A percentile compares a stretch with the other conserved stretches of the same genome.
Evolutionary conservation across 2,329 filamentous ascomycete genomes (phyloP).

Genomic region (Beauveria rudraprayagi): DNA sequence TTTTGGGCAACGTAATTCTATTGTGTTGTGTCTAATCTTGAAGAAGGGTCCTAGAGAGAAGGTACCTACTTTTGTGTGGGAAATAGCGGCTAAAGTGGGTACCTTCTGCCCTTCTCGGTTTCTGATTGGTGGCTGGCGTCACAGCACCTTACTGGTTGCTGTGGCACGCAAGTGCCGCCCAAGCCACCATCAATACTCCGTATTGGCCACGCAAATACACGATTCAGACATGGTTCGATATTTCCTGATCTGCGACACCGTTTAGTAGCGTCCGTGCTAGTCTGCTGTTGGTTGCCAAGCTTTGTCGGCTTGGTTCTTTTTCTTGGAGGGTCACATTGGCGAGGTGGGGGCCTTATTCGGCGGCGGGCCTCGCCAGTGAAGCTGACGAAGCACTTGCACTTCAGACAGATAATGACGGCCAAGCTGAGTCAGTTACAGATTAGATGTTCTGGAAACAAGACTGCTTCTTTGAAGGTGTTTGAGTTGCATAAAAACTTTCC

Average conservation of each 20-base stretch:
- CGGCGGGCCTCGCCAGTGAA: background rate
- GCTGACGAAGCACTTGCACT: background rate
- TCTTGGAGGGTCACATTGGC: background rate
- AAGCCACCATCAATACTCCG: constrained; percentile 19
- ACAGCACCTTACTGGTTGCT: no score
- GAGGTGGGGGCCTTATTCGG: background rate
- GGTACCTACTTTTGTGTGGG: no score
- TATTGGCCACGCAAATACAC: constrained; percentile 15
- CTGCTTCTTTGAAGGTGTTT: background rate
- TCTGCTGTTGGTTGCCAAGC: background rate
- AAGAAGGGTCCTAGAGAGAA: no score
- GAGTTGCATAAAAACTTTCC: no score
- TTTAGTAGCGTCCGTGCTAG: background rate
- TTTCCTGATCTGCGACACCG: background rate
- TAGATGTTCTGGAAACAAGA: background rate
- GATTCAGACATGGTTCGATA: background rate
- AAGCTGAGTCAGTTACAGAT: background rate
- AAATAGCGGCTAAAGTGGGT: no score
- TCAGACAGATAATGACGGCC: background rate
- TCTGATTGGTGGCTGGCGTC: no score
- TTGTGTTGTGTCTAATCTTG: no score
- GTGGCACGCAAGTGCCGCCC: constrained; percentile 12
- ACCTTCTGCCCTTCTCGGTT: no score
- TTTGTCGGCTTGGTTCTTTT: no score
- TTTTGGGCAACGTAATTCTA: no score